Conservation (phyloP, 768 basidiomycete species). For the Guyanaporus albipodus region DNA sequence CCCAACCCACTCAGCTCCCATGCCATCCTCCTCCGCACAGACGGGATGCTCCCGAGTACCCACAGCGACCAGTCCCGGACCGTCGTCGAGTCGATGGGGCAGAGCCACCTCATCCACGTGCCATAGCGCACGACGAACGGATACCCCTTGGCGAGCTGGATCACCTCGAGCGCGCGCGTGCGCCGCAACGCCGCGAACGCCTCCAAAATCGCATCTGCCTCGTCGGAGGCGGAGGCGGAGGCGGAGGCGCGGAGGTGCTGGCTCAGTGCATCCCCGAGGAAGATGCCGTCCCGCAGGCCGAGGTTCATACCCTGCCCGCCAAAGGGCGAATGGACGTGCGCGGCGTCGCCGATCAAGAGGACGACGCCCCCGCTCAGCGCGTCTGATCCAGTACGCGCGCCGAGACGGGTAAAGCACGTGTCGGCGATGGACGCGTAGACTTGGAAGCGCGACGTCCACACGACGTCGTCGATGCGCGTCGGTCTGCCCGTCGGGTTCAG, state of each 20-base stretch:
- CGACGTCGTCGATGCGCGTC: slow-evolving; percentile 34
- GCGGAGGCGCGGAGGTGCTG: slow-evolving; percentile 28
- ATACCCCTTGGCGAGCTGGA: slow-evolving; percentile 38
- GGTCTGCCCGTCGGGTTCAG: slow-evolving; percentile 29
- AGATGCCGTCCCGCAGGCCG: too few species aligned
- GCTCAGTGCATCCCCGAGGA: too few species aligned
- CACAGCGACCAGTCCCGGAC: slow-evolving; percentile 28
- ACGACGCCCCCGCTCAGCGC: slow-evolving; percentile 15
- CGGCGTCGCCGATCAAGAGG: slow-evolving; percentile 16
- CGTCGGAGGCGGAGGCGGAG: slow-evolving; percentile 4
- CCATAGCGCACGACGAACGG: slow-evolving; percentile 18
- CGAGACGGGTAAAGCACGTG: slow-evolving; percentile 32
- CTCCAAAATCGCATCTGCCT: slow-evolving; percentile 33
- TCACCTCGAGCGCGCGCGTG: slow-evolving; percentile 39
- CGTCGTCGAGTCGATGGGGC: slow-evolving; percentile 26
- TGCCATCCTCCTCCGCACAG: slow-evolving; percentile 13
- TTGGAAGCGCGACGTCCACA: slow-evolving; percentile 48
- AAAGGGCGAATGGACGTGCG: slow-evolving; percentile 10
- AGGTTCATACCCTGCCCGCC: too few species aligned
- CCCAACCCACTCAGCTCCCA: slow-evolving; percentile 29
- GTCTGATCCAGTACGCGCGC: background rate
- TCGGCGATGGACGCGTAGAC: slow-evolving; percentile 45
- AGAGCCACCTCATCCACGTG: slow-evolving; percentile 19
- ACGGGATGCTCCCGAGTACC: slow-evolving; percentile 16
- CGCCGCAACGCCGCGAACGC: slow-evolving; percentile 37